Percentiles rank a stretch among this genome's conserved stretches.
phyloP scores from a whole-genome alignment of 164 flowering plant species.

The Aristolochia contorta region DNA sequence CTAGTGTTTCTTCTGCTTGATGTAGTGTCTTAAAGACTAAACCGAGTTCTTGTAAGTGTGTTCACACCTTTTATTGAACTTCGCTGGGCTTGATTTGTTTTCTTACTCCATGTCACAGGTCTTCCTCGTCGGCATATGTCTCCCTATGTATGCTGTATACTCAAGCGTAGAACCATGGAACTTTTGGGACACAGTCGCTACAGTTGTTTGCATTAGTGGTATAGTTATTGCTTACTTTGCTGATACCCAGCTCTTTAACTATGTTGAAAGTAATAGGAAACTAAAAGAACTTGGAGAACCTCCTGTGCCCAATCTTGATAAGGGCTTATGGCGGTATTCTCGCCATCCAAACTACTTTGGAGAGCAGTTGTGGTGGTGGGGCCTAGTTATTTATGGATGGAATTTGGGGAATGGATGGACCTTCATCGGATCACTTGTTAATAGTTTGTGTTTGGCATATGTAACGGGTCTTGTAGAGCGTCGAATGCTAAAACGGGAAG shows the following conservation, averaged over 20 bases:
- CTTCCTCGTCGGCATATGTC: conserved; percentile 64
- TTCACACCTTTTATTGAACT: neutral
- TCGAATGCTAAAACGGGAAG: conserved; percentile 58
- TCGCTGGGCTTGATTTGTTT: neutral
- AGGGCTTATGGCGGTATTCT: conserved; percentile 76
- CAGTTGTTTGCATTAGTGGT: conserved; percentile 42
- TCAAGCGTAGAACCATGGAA: conserved; percentile 44
- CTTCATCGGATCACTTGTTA: conserved; percentile 56
- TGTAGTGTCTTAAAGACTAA: too few species aligned
- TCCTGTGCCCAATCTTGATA: conserved; percentile 40
- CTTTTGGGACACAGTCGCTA: conserved; percentile 58
- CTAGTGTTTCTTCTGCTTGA: too few species aligned
- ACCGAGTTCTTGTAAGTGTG: too few species aligned
- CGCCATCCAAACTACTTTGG: conserved; percentile 95
- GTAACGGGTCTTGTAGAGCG: conserved; percentile 79
- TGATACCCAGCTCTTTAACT: conserved; percentile 73
- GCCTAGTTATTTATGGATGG: conserved; percentile 68
- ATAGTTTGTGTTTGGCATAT: conserved; percentile 64
- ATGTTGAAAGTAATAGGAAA: conserved; percentile 39
- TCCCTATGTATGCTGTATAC: conserved; percentile 72
- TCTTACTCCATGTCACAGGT: conserved; percentile 29
- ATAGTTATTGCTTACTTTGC: conserved; percentile 60
- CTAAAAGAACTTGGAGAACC: conserved; percentile 46
- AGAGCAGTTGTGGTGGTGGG: conserved; percentile 99
- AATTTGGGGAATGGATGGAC: conserved; percentile 76